Conservation (phyloP, 352 stramenopile genomes). For the Phytophthora citricola region DNA sequence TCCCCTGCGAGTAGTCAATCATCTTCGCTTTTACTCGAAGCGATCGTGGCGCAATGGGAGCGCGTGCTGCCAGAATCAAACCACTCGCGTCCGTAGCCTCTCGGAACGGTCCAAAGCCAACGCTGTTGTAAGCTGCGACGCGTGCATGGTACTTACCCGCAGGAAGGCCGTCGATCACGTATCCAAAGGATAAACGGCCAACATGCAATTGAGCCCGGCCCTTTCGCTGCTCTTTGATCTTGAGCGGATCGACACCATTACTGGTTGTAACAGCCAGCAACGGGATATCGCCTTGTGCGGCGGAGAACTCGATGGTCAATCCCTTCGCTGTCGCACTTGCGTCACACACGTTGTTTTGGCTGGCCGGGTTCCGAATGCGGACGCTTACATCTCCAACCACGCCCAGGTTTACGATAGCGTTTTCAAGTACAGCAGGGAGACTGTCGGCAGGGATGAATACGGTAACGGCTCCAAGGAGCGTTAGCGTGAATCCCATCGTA, state of each 20-base stretch:
- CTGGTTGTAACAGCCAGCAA: conserved; percentile 24
- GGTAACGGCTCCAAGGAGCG: conserved; percentile 63
- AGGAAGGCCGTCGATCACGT: conserved; percentile 83
- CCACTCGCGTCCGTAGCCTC: conserved; percentile 43
- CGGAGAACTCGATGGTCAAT: conserved; percentile 67
- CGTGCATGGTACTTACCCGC: conserved; percentile 89
- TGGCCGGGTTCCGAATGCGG: conserved; percentile 36
- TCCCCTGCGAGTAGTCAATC: conserved; percentile 33
- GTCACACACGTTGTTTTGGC: conserved; percentile 60
- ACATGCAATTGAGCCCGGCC: conserved; percentile 63
- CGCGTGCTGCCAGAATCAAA: conserved; percentile 38
- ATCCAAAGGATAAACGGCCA: conserved; percentile 82
- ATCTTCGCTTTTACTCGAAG: conserved; percentile 80
- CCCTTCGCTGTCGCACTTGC: conserved; percentile 30
- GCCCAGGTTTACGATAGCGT: conserved; percentile 56
- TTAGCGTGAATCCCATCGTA: conserved; percentile 63
- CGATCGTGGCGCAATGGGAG: conserved; percentile 59
- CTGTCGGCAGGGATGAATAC: conserved; percentile 8
- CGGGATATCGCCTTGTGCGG: conserved; percentile 58
- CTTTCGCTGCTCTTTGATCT: conserved; percentile 56
- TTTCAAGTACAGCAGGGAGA: conserved; percentile 35
- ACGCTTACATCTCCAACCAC: conserved; percentile 69
- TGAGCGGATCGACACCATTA: conserved; percentile 14
- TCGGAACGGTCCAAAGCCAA: conserved; percentile 90
- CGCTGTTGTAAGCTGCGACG: conserved; percentile 94